Evolutionary conservation across 768 basidiomycete genomes (phyloP).

Genomic region (Tephrocybe sp.): DNA sequence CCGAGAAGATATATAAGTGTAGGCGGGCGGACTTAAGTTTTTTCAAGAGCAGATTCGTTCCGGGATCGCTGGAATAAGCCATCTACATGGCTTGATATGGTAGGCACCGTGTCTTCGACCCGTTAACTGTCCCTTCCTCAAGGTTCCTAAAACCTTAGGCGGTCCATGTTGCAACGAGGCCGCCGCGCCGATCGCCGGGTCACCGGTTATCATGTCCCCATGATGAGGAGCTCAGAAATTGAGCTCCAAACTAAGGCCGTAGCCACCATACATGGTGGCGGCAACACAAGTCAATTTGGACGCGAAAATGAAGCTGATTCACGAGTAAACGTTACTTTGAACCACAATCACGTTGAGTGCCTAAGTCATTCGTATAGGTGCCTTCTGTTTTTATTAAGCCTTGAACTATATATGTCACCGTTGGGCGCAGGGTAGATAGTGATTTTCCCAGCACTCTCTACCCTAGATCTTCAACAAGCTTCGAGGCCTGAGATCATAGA

Average conservation of each 20-base stretch:
- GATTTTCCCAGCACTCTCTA: background rate
- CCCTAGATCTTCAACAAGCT: background rate
- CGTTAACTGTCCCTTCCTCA: too few species aligned
- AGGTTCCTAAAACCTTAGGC: constrained; percentile 3
- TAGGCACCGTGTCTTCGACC: constrained; percentile 1
- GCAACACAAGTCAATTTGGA: too few species aligned
- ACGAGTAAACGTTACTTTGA: too few species aligned
- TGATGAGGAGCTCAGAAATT: too few species aligned
- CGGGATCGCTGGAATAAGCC: constrained; percentile 16
- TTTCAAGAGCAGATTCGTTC: constrained; percentile 18
- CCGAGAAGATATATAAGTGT: constrained; percentile 8
- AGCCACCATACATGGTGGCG: too few species aligned
- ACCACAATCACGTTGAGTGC: too few species aligned
- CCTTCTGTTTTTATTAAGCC: too few species aligned
- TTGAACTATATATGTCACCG: too few species aligned
- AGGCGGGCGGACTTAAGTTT: constrained; percentile 20
- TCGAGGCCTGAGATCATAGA: constrained; percentile 4
- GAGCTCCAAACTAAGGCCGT: background rate
- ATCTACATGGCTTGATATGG: constrained; percentile 15
- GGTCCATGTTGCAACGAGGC: constrained; percentile 7
- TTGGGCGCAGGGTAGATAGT: too few species aligned
- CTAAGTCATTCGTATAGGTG: too few species aligned
- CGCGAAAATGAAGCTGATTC: too few species aligned
- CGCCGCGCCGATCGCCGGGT: background rate
- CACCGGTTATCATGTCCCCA: background rate